Percentiles rank a stretch among this genome's conserved stretches.
These are phyloP conservation scores for Phalaenopsis equestris DNA, from an alignment of 106 monocot species.

Conservation along the genomic window DNA sequence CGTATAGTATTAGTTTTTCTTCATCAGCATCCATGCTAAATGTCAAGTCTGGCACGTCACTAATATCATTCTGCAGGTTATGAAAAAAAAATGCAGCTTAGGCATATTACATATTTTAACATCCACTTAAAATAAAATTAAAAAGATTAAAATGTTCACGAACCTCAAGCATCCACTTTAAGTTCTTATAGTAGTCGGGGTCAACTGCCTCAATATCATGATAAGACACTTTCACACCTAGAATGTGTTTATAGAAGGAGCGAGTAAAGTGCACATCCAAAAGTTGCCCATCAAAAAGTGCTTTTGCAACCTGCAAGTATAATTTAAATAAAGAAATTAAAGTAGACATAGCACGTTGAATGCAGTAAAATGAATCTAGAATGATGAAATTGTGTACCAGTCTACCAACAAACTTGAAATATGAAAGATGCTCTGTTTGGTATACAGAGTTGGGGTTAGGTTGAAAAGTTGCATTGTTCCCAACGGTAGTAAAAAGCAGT, in stretches of 20 bases:
- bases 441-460: constrained; percentile 83
- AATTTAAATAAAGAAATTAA: not conserved
- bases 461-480: constrained; percentile 68
- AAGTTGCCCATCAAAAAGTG: constrained; percentile 80
- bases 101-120: not conserved
- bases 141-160: not conserved
- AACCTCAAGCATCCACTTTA: constrained; percentile 93
- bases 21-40: constrained; percentile 91
- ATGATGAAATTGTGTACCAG: constrained; percentile 30
- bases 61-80: constrained; percentile 67
- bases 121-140: not conserved
- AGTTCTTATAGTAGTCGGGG: constrained; percentile 82
- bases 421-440: constrained; percentile 79
- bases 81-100: not conserved
- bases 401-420: constrained; percentile 85
- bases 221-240: constrained; percentile 77
- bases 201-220: constrained; percentile 83
- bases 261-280: constrained; percentile 82
- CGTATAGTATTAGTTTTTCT: constrained; percentile 75
- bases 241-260: constrained; percentile 83
- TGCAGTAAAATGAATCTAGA: not conserved
- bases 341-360: not conserved
- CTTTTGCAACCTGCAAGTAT: constrained; percentile 62
- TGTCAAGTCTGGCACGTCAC: constrained; percentile 57
- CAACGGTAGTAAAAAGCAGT: constrained; percentile 74